Conservation (phyloP, 306 rosid genomes). For the Cotoneaster glaucophyllus region DNA sequence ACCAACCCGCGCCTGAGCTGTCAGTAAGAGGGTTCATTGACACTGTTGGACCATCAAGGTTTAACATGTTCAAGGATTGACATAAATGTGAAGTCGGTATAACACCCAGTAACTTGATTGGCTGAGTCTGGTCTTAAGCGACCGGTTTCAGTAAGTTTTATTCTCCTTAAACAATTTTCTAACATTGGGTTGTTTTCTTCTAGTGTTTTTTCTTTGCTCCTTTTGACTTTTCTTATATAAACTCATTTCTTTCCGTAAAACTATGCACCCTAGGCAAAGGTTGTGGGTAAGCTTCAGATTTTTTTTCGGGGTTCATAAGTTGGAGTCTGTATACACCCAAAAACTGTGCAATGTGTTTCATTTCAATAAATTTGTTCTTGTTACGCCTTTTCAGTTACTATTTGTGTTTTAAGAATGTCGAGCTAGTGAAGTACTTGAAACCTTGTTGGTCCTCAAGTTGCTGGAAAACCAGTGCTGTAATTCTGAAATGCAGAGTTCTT, state of each 20-base stretch:
- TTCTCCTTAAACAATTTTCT: constrained; percentile 42
- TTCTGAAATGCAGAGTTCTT: not conserved
- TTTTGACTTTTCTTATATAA: constrained; percentile 8
- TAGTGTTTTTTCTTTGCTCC: constrained; percentile 15
- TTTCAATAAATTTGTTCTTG: not conserved
- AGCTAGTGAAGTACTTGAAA: not conserved
- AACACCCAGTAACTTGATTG: constrained; percentile 28
- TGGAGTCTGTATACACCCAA: constrained; percentile 18
- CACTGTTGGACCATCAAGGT: constrained; percentile 64
- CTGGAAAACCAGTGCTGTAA: not conserved
- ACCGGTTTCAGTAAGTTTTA: constrained; percentile 26
- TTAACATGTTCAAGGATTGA: constrained; percentile 40
- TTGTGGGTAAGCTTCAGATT: not conserved
- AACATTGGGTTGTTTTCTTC: constrained; percentile 44
- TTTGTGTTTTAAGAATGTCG: not conserved
- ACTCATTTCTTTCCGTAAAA: constrained; percentile 4
- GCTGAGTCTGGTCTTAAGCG: constrained; percentile 22
- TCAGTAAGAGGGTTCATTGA: constrained; percentile 66
- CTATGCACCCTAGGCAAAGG: not conserved
- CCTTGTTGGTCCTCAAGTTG: not conserved
- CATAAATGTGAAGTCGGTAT: constrained; percentile 31
- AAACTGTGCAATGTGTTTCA: constrained; percentile 2
- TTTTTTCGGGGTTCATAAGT: constrained; percentile 9
- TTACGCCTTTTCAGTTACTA: not conserved
- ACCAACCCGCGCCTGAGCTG: constrained; percentile 44